phyloP scores from a whole-genome alignment of 2,329 filamentous ascomycete genomes.

The Fusarium metavorans region DNA sequence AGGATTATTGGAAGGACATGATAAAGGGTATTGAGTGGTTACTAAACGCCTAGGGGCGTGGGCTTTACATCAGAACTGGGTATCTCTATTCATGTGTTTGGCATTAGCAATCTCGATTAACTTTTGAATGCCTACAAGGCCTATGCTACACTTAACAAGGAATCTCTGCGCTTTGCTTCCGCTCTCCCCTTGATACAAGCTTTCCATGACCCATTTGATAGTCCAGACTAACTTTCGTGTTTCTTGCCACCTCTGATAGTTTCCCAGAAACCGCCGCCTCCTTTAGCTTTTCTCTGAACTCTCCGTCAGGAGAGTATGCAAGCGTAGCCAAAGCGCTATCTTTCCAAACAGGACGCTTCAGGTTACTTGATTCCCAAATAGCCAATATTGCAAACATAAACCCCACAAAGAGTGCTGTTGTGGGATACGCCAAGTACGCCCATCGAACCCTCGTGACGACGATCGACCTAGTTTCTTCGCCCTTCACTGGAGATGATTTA shows the following conservation, averaged over 20 bases:
- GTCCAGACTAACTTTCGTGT: neutral
- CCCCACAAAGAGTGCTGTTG: neutral
- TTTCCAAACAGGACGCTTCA: neutral
- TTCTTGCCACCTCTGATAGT: neutral
- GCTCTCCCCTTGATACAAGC: neutral
- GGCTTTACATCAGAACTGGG: neutral
- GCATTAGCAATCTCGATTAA: neutral
- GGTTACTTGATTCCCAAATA: conserved; percentile 3
- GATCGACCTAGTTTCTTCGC: neutral
- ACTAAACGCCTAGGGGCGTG: rapidly evolving
- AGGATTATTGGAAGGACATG: neutral
- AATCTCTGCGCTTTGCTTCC: neutral
- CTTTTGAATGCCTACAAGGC: too few relatives aligned
- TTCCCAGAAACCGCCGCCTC: neutral
- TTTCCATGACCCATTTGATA: neutral
- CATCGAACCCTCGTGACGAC: conserved; percentile 5
- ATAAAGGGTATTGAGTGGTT: neutral
- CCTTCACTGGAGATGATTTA: rapidly evolving
- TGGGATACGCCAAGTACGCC: conserved; percentile 7
- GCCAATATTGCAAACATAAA: neutral
- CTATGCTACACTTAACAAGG: too few relatives aligned
- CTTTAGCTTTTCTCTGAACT: neutral
- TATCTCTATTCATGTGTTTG: neutral
- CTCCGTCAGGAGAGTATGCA: neutral
- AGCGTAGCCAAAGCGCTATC: conserved; percentile 1